Evolutionary conservation across 2,329 filamentous ascomycete species (phyloP).

Genomic region (Fusarium palustre): DNA sequence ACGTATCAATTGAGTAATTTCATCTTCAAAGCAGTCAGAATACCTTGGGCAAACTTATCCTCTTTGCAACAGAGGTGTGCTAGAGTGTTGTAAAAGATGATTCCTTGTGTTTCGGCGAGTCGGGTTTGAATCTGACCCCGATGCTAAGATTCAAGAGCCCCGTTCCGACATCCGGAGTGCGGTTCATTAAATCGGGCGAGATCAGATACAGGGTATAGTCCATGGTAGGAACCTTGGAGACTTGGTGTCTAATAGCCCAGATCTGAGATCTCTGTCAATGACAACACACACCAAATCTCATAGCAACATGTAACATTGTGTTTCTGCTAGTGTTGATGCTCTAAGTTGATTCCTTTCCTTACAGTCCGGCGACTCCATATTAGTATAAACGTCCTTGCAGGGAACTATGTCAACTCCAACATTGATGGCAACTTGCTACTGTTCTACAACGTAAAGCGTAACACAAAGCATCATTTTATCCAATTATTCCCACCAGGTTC

Average conservation of each 20-base stretch:
- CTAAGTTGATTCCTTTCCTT: no score
- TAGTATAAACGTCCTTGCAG: background rate
- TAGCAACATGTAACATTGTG: slow-evolving; percentile 17
- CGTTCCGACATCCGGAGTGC: slow-evolving; percentile 5
- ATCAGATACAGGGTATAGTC: background rate
- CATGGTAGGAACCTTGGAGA: background rate
- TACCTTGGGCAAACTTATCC: no score
- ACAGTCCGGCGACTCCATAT: no score
- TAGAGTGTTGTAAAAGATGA: no score
- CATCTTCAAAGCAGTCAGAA: no score
- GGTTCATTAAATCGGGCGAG: background rate
- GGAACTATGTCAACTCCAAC: background rate
- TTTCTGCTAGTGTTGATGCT: no score
- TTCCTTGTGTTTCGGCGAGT: slow-evolving; percentile 1
- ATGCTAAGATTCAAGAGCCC: background rate
- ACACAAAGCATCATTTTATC: background rate
- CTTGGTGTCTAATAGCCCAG: background rate
- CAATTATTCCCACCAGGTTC: background rate
- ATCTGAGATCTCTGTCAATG: background rate
- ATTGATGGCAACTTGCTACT: background rate
- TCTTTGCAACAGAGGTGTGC: no score
- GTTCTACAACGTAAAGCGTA: background rate
- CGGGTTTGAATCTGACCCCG: slow-evolving; percentile 21
- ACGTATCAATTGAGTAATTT: no score
- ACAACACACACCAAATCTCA: background rate